Evolutionary conservation across 1,284 basidiomycete genomes (phyloP).

Genomic region (Cystobasidium sp.): DNA sequence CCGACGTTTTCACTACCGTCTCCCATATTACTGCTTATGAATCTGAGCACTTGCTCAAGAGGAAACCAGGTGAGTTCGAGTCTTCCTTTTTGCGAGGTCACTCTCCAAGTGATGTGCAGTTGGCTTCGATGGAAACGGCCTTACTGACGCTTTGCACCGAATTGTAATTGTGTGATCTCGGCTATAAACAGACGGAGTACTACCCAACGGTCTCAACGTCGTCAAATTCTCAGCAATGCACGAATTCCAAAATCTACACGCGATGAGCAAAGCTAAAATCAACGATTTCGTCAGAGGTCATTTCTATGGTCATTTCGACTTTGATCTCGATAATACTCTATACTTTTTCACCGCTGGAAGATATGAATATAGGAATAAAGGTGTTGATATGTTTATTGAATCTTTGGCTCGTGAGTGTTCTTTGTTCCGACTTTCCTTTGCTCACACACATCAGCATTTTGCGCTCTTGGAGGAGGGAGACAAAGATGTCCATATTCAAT

Average conservation of each 20-base stretch:
- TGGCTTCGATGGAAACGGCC: no score
- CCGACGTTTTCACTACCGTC: slow-evolving; percentile 97
- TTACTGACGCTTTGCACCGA: neutral
- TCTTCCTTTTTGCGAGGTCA: no score
- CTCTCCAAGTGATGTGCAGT: no score
- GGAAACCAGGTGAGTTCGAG: slow-evolving; percentile 78
- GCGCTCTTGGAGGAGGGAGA: neutral
- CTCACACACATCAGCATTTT: neutral
- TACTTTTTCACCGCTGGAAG: slow-evolving; percentile 99
- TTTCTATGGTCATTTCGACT: slow-evolving; percentile 88
- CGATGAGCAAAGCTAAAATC: slow-evolving; percentile 91
- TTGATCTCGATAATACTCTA: slow-evolving; percentile 79
- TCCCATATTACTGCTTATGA: slow-evolving; percentile 98
- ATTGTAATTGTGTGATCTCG: neutral
- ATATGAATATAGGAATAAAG: slow-evolving; percentile 99
- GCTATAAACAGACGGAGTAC: slow-evolving; percentile 75
- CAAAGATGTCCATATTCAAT: neutral
- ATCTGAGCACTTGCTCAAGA: slow-evolving; percentile 90
- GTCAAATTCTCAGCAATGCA: slow-evolving; percentile 95
- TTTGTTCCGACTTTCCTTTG: neutral
- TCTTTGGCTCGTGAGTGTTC: slow-evolving; percentile 74
- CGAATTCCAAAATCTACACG: slow-evolving; percentile 93
- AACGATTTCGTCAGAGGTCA: slow-evolving; percentile 97
- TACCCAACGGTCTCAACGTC: slow-evolving; percentile 96
- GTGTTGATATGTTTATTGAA: slow-evolving; percentile 99